Evolutionary conservation across 768 basidiomycete species (phyloP).

Genomic region (Phylloporus arenicola): DNA sequence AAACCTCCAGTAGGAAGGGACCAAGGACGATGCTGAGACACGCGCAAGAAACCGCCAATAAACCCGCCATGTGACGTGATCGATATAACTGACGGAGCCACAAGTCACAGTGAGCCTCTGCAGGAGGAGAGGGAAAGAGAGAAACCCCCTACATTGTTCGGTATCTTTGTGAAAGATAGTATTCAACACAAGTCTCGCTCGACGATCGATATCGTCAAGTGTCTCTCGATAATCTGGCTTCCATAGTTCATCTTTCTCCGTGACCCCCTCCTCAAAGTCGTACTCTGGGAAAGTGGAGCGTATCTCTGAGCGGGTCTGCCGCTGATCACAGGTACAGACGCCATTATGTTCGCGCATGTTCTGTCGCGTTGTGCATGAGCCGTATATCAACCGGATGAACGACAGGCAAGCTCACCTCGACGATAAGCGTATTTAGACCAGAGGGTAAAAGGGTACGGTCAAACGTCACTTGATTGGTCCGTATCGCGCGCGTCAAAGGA

Average conservation of each 20-base stretch:
- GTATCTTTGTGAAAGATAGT: constrained; percentile 42
- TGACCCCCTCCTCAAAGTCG: constrained; percentile 49
- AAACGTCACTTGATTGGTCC: constrained; percentile 53
- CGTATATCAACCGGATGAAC: background rate
- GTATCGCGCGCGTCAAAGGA: constrained; percentile 57
- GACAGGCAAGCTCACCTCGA: constrained; percentile 43
- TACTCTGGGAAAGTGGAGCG: constrained; percentile 36
- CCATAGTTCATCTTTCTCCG: constrained; percentile 64
- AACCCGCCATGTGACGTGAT: constrained; percentile 64
- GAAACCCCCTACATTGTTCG: constrained; percentile 35
- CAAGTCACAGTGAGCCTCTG: background rate
- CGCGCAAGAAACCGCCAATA: constrained; percentile 49
- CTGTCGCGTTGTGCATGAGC: constrained; percentile 29
- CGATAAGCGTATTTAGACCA: constrained; percentile 35
- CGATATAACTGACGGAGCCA: constrained; percentile 45
- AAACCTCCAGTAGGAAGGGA: constrained; percentile 61
- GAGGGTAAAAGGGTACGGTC: constrained; percentile 28
- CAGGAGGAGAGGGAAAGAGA: background rate
- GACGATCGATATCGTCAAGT: constrained; percentile 30
- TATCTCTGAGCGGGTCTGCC: constrained; percentile 48
- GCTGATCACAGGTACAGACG: constrained; percentile 67
- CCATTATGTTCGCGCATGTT: constrained; percentile 62
- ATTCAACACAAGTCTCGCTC: constrained; percentile 52
- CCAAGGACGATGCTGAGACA: constrained; percentile 40
- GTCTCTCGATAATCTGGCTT: constrained; percentile 19